Conservation (phyloP, 2,329 filamentous ascomycete genomes). For the Malbranchea zuffiana region DNA sequence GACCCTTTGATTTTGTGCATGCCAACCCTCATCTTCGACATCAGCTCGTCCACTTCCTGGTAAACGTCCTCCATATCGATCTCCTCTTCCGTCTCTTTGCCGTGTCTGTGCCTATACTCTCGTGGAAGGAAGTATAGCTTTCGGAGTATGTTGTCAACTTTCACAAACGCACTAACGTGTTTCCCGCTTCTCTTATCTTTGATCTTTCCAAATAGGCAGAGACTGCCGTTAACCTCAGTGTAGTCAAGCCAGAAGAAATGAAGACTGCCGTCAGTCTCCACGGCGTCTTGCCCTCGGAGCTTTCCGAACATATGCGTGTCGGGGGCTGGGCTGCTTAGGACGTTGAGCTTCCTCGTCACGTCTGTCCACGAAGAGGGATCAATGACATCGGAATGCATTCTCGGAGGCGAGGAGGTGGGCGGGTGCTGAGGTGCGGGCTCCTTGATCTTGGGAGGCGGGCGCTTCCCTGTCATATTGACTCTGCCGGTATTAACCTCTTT, state of each 20-base stretch:
- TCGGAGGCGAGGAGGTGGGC: constrained; percentile 63
- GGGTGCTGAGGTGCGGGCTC: constrained; percentile 61
- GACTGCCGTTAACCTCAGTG: constrained; percentile 76
- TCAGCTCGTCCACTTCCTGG: constrained; percentile 73
- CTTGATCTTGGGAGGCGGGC: constrained; percentile 57
- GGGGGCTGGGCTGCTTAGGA: constrained; percentile 60
- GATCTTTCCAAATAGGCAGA: constrained; percentile 94
- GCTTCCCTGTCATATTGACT: constrained; percentile 74
- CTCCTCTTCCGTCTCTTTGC: constrained; percentile 61
- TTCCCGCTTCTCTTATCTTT: constrained; percentile 70
- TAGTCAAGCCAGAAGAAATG: constrained; percentile 98
- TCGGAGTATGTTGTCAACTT: constrained; percentile 84
- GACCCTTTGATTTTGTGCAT: constrained; percentile 92
- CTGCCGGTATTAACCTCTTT: constrained; percentile 53
- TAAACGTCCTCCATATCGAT: constrained; percentile 85
- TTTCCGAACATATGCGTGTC: constrained; percentile 61
- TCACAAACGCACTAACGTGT: constrained; percentile 88
- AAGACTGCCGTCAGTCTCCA: constrained; percentile 86
- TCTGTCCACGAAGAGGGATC: constrained; percentile 83
- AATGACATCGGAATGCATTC: constrained; percentile 48
- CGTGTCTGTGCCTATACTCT: constrained; percentile 47
- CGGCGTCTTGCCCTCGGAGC: constrained; percentile 67
- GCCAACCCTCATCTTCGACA: constrained; percentile 73
- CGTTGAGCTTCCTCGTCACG: constrained; percentile 74
- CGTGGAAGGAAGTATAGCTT: constrained; percentile 91